Percentiles rank a stretch among this genome's conserved stretches.
Evolutionary conservation across 2,329 filamentous ascomycete species (phyloP).

Genomic region (Fusarium equiseti): DNA sequence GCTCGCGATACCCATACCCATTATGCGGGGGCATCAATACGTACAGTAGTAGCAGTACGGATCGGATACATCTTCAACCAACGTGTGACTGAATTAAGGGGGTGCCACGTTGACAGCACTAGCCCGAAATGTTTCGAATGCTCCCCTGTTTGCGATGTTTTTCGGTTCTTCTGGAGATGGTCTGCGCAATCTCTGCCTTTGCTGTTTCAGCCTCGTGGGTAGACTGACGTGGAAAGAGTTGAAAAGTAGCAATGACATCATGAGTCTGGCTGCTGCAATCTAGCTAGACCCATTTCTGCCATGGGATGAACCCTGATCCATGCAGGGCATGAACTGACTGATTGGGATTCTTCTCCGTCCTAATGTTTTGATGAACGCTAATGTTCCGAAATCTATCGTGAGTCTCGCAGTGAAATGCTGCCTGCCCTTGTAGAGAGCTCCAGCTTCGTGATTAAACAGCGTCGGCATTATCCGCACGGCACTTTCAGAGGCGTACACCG

Average conservation of each 20-base stretch:
- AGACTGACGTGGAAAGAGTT: conserved; percentile 44
- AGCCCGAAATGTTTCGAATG: conserved; percentile 22
- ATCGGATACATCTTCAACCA: conserved; percentile 26
- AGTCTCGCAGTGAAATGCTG: conserved; percentile 16
- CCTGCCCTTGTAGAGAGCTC: conserved; percentile 2
- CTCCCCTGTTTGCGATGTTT: conserved; percentile 12
- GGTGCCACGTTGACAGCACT: conserved; percentile 45
- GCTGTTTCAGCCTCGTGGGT: conserved; percentile 46
- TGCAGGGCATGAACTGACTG: conserved; percentile 19
- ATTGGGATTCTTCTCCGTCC: conserved; percentile 31
- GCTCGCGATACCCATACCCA: conserved; percentile 32
- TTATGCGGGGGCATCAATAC: conserved; percentile 28
- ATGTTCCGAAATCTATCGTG: conserved; percentile 25
- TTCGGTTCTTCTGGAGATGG: conserved; percentile 18
- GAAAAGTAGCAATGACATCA: conserved; percentile 42
- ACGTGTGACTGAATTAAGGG: conserved; percentile 29
- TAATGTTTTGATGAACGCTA: conserved; percentile 22
- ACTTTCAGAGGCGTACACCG: conserved; percentile 11
- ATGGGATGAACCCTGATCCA: conserved; percentile 23
- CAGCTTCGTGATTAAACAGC: neutral
- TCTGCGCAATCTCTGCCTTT: conserved; percentile 15
- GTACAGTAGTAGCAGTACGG: conserved; percentile 28
- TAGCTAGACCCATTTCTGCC: conserved; percentile 30
- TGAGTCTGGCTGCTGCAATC: conserved; percentile 17
- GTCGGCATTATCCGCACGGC: conserved; percentile 28